phyloP scores from a whole-genome alignment of 352 stramenopile genomes.

The Pythium periplocum region DNA sequence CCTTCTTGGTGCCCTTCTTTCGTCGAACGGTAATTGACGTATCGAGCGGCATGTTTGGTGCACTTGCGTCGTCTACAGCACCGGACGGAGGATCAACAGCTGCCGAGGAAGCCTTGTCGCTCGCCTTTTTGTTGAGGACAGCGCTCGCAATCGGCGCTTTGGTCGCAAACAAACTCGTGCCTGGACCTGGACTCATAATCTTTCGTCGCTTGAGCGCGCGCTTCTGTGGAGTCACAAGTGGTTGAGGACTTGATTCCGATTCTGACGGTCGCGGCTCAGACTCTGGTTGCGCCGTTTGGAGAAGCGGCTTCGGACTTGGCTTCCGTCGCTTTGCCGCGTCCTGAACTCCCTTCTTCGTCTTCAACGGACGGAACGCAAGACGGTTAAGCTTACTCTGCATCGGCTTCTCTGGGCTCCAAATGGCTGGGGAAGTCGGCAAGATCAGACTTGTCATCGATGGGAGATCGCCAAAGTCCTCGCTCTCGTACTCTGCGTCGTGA shows the following conservation, averaged over 20 bases:
- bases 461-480: conserved; percentile 47
- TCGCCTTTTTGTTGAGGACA: not conserved
- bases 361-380: not conserved
- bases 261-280: no score
- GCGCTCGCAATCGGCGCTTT: not conserved
- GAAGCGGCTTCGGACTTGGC: no score
- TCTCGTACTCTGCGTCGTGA: conserved; percentile 43
- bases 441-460: conserved; percentile 50
- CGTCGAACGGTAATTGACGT: no score
- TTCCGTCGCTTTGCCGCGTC: no score
- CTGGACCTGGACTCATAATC: not conserved
- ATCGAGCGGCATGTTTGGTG: no score
- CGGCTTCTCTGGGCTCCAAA: conserved; percentile 11
- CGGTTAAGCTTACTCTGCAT: conserved; percentile 1
- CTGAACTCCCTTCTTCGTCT: not conserved
- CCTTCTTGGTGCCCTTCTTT: not conserved
- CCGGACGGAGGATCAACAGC: no score
- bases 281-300: no score
- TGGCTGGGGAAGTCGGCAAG: conserved; percentile 25
- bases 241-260: no score
- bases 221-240: not conserved
- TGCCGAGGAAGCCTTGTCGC: not conserved
- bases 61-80: no score
- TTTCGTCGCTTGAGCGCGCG: conserved; percentile 19
- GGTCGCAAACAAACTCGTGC: no score